Percentiles rank a stretch among this genome's conserved stretches.
phyloP scores from a whole-genome alignment of 2,329 filamentous ascomycete genomes.

The Colletotrichum zoysiae region DNA sequence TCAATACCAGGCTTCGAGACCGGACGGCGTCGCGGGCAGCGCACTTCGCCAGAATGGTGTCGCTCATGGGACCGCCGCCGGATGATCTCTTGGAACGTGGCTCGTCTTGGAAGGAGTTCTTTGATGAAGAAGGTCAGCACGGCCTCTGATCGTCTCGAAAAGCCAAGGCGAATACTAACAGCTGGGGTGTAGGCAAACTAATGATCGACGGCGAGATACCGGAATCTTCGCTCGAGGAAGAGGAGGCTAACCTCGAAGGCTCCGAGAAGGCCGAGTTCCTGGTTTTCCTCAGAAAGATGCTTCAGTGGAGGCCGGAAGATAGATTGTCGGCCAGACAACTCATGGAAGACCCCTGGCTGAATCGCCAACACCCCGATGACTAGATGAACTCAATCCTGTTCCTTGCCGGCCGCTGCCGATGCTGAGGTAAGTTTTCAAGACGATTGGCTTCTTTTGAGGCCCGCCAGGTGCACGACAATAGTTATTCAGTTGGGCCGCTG shows the following conservation, averaged over 20 bases:
- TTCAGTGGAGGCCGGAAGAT: constrained; percentile 47
- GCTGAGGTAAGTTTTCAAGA: not conserved
- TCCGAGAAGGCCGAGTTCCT: constrained; percentile 43
- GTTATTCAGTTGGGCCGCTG: not conserved
- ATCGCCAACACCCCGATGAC: constrained; percentile 2
- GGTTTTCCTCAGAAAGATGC: constrained; percentile 44
- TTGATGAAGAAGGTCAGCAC: constrained; percentile 44
- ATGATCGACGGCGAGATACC: constrained; percentile 23
- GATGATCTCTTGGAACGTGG: constrained; percentile 51
- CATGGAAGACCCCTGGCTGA: constrained; percentile 36
- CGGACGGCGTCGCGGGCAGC: constrained; percentile 45
- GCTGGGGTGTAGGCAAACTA: constrained; percentile 22
- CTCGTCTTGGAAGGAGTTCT: constrained; percentile 43
- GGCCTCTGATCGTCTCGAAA: not conserved
- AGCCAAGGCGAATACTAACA: not conserved
- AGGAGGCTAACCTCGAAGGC: constrained; percentile 39
- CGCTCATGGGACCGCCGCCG: constrained; percentile 53
- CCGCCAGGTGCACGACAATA: too few relatives aligned
- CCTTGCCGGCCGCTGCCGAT: not conserved
- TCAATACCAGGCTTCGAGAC: constrained; percentile 43
- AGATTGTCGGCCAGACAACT: constrained; percentile 41
- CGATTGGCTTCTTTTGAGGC: too few relatives aligned
- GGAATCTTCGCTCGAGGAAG: constrained; percentile 35
- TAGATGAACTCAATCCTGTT: not conserved
- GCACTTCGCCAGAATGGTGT: constrained; percentile 53